These are phyloP conservation scores for Agrostemma githago DNA, from an alignment of 148 eudicot species.

Conservation along the genomic window DNA sequence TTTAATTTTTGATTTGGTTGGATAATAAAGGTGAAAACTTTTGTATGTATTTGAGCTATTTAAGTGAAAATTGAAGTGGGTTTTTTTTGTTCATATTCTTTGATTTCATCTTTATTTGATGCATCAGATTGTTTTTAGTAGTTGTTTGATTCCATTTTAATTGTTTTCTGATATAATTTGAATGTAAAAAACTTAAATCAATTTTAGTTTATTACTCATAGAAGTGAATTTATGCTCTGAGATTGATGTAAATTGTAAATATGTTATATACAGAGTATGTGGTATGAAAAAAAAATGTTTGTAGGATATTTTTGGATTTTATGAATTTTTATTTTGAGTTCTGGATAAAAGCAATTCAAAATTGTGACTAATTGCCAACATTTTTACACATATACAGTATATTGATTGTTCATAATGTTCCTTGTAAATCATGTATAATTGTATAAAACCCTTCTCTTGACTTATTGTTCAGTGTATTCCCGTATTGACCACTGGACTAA, in stretches of 20 bases:
- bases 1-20: slow-evolving; percentile 5
- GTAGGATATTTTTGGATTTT: not conserved
- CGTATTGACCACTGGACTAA: no score
- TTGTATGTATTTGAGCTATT: not conserved
- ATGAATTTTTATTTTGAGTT: not conserved
- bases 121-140: not conserved
- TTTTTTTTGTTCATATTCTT: not conserved
- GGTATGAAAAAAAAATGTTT: not conserved
- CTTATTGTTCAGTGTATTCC: no score
- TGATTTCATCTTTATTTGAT: not conserved
- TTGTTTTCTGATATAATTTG: not conserved
- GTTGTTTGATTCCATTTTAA: not conserved
- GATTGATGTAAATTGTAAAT: not conserved
- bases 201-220: not conserved
- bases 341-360: not conserved
- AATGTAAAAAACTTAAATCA: not conserved
- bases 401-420: no score
- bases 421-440: no score
- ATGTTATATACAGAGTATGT: no score
- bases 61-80: slow-evolving; percentile 21
- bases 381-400: not conserved
- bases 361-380: not conserved
- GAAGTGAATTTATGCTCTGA: not conserved
- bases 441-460: no score
- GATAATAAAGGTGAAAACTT: not conserved